phyloP scores from a whole-genome alignment of 1,139 yeast genomes.

The Saccharomyces hybrid region DNA sequence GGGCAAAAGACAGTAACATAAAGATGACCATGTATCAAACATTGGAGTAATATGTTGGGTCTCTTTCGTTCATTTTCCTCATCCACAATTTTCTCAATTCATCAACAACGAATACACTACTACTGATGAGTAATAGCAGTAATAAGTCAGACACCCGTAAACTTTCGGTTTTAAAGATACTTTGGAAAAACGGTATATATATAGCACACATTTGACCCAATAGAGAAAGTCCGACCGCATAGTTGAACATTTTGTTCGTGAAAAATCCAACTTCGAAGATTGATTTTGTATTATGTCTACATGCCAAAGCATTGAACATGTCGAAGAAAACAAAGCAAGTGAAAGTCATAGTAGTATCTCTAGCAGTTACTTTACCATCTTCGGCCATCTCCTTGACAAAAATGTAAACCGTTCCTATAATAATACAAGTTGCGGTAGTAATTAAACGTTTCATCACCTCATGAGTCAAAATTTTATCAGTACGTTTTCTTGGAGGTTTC shows the following conservation, averaged over 20 bases:
- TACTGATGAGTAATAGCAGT: slow-evolving; percentile 55
- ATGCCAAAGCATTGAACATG: slow-evolving; percentile 90
- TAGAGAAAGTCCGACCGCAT: slow-evolving; percentile 84
- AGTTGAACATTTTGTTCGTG: slow-evolving; percentile 79
- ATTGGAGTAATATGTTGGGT: slow-evolving; percentile 22
- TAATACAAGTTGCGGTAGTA: slow-evolving; percentile 65
- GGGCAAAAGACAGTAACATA: not conserved
- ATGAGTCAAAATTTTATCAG: slow-evolving; percentile 69
- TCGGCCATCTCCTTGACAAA: slow-evolving; percentile 80
- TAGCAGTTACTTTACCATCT: slow-evolving; percentile 64
- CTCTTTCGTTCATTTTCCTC: slow-evolving; percentile 12
- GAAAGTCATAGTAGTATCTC: slow-evolving; percentile 98
- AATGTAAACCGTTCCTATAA: slow-evolving; percentile 75
- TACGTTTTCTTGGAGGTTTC: slow-evolving; percentile 84
- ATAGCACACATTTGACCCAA: slow-evolving; percentile 91
- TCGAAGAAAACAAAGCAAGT: slow-evolving; percentile 92
- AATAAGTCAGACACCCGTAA: slow-evolving; percentile 59
- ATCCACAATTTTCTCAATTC: slow-evolving; percentile 58
- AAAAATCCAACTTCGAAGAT: slow-evolving; percentile 68
- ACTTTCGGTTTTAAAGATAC: slow-evolving; percentile 90
- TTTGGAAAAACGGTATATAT: slow-evolving; percentile 85
- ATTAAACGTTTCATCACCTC: slow-evolving; percentile 63
- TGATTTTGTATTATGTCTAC: slow-evolving; percentile 81
- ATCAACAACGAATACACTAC: slow-evolving; percentile 79
- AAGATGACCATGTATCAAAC: slow-evolving; percentile 13